These are phyloP conservation scores for Podaxis sp. DNA, from an alignment of 768 basidiomycete species.

Conservation along the genomic window DNA sequence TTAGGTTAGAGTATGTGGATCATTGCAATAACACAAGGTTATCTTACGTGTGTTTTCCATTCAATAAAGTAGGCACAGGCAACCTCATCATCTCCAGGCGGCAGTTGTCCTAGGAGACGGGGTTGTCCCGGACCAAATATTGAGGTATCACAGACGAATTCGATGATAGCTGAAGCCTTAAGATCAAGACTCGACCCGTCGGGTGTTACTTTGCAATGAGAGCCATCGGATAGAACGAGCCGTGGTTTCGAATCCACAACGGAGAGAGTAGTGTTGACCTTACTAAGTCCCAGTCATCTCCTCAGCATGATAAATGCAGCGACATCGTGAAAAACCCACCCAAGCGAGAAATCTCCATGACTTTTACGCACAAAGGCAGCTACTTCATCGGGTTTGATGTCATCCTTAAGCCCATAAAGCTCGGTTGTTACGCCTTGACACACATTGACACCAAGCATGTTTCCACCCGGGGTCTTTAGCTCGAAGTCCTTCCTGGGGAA, in stretches of 20 bases:
- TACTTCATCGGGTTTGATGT: conserved; percentile 48
- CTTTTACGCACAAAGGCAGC: conserved; percentile 58
- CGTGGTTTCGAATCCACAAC: conserved; percentile 49
- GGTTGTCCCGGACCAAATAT: conserved; percentile 53
- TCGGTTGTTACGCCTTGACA: conserved; percentile 57
- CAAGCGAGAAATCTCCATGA: conserved; percentile 69
- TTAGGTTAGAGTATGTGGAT: neutral
- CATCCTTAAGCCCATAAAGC: conserved; percentile 52
- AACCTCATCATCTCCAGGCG: conserved; percentile 52
- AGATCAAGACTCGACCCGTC: conserved; percentile 28
- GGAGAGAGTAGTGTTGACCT: conserved; percentile 60
- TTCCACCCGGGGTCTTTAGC: conserved; percentile 42
- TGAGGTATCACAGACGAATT: conserved; percentile 73
- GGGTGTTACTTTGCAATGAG: conserved; percentile 49
- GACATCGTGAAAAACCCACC: conserved; percentile 37
- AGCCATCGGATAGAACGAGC: conserved; percentile 58
- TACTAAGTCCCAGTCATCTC: conserved; percentile 27
- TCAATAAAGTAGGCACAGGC: conserved; percentile 81
- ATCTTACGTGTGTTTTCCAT: conserved; percentile 74
- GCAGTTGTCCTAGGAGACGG: conserved; percentile 62
- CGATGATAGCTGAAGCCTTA: conserved; percentile 61
- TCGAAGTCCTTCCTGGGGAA: conserved; percentile 59
- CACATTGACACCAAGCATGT: conserved; percentile 54
- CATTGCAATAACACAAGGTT: neutral
- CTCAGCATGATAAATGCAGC: neutral